Evolutionary conservation across 192 early-diverging fungal genomes (phyloP), one percentile per base, ranked within the genome.

Genomic region (Dissophora ornata): DNA sequence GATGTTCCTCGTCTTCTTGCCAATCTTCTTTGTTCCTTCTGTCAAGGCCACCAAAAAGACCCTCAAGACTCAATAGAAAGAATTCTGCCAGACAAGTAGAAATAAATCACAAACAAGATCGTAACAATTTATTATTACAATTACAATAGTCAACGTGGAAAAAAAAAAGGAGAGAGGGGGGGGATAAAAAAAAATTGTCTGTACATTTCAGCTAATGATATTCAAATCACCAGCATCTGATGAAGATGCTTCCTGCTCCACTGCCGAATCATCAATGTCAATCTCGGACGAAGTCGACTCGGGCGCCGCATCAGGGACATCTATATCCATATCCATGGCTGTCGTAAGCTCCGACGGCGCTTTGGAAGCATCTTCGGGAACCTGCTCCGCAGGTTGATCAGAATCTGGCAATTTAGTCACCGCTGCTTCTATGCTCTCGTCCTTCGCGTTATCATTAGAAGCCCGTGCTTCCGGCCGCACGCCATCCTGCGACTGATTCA

Each of bases 1-100:
- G 28, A 74, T 74, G 62, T 26, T 57, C 29, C 41, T 74, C 3
- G 70, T 74, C 24, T 59, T 45, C 29, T 21, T 74, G 61, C 70
- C 70, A n/a, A 65, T 74, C 22, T 28, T 65, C 56, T 42, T 74
- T 40, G 38, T 74, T 15, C 70, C 70, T 18, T 52, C 61, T 10
- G 55, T 58, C 49, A 54, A 55, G 40, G 30, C 48, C 21, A n/a
- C 47, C 19, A 22, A 63, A 29, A 65, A 74, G 45, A 59, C 49
- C 5, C 44, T 65, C 45, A 74, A 74, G 32, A 65, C 70, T 15
- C 62, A 74, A 36, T 74, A 70, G 32, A 52, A 2, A 24, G 6
- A n/a, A n/a, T n/a, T n/a, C n/a, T n/a, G n/a, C n/a, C n/a, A n/a
- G n/a, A n/a, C n/a, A n/a, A n/a, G n/a, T n/a, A n/a, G n/a, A n/a